phyloP scores from a whole-genome alignment of 2,329 filamentous ascomycete species.

The Aspergillus luchuensis region DNA sequence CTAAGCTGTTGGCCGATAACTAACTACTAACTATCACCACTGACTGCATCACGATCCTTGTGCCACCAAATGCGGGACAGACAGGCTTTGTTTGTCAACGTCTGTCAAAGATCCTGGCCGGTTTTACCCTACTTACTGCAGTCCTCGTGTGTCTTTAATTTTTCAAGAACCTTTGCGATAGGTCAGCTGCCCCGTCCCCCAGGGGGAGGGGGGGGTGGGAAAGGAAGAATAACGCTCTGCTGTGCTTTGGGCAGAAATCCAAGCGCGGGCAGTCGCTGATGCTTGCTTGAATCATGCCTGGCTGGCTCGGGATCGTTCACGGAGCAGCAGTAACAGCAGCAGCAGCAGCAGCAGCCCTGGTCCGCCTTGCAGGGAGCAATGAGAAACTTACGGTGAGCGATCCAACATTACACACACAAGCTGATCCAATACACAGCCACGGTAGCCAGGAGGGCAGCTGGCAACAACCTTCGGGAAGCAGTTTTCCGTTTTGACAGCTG shows the following conservation, averaged over 20 bases:
- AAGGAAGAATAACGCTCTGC: constrained; percentile 8
- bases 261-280: constrained; percentile 16
- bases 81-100: constrained; percentile 14
- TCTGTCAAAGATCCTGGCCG: constrained; percentile 17
- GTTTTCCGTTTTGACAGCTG: constrained; percentile 14
- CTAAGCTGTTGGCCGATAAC: constrained; percentile 15
- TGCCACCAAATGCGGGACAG: constrained; percentile 12
- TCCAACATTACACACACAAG: constrained; percentile 9
- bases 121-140: constrained; percentile 17
- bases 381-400: constrained; percentile 26
- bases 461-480: constrained; percentile 15
- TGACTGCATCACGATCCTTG: constrained; percentile 11
- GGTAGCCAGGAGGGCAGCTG: constrained; percentile 8
- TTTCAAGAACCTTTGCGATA: constrained; percentile 10
- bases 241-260: constrained; percentile 28
- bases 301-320: constrained; percentile 10
- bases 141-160: constrained; percentile 21
- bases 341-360: constrained; percentile 15
- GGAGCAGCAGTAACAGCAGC: background rate
- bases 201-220: background rate
- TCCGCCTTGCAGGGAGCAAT: constrained; percentile 22
- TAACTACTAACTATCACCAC: constrained; percentile 1
- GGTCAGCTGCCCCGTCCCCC: background rate
- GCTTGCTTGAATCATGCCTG: constrained; percentile 16
- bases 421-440: constrained; percentile 22